phyloP scores from a whole-genome alignment of 495 filamentous ascomycete genomes.

The Podospora fimiseda region DNA sequence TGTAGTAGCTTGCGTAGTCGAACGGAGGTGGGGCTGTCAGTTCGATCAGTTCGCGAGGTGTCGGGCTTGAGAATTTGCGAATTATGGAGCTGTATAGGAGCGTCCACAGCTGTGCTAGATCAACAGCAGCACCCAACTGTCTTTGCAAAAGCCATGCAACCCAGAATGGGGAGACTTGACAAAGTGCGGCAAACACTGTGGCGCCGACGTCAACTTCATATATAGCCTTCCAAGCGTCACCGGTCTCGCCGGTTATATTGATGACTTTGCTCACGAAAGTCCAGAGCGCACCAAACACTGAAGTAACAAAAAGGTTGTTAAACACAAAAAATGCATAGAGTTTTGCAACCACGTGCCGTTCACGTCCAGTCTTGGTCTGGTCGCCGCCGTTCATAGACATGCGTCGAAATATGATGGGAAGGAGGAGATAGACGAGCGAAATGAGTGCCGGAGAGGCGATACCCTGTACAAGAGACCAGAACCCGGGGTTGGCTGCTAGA shows the following conservation, averaged over 20 bases:
- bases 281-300: conserved; percentile 77
- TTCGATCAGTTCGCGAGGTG: conserved; percentile 87
- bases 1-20: conserved; percentile 95
- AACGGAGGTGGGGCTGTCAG: conserved; percentile 88
- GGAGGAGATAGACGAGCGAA: conserved; percentile 78
- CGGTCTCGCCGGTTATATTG: conserved; percentile 38
- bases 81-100: conserved; percentile 75
- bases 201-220: conserved; percentile 52
- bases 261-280: conserved; percentile 61
- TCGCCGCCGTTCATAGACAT: conserved; percentile 75
- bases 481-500: conserved; percentile 50
- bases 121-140: conserved; percentile 83
- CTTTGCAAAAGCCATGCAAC: conserved; percentile 87
- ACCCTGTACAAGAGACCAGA: conserved; percentile 90
- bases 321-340: conserved; percentile 96
- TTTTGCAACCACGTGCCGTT: conserved; percentile 86
- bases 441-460: conserved; percentile 86
- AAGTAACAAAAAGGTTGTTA: conserved; percentile 94
- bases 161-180: conserved; percentile 84
- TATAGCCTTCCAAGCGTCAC: conserved; percentile 62
- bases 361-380: conserved; percentile 81
- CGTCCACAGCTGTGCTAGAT: conserved; percentile 77
- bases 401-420: conserved; percentile 85
- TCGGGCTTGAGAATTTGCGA: conserved; percentile 77
- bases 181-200: conserved; percentile 61